Evolutionary conservation across 176 grass and related monocot species (phyloP), one percentile per base, ranked within the genome.

Genomic region (Avena atlantica): DNA sequence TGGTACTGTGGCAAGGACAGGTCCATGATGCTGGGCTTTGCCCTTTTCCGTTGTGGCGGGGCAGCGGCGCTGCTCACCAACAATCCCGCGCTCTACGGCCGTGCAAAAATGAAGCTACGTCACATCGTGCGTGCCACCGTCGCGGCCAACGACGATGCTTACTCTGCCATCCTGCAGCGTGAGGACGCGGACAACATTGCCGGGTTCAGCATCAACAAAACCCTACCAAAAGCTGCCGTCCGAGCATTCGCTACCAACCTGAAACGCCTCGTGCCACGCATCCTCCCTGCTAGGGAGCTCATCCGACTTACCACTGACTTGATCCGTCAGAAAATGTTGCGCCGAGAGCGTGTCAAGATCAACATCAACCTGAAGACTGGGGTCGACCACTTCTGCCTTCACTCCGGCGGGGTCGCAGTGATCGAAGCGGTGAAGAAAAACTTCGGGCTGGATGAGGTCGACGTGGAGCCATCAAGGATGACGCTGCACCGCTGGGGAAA

Each of bases 1-100:
- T 93, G 91, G 91, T 93, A 93, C 67, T 16, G 19, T 1, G 88
- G 91, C 40, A 90, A n/a, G 34, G 84, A 93, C 50, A 25, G 1
- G 25, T 25, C 25, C 20, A 93, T 93, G 91, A 84, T 93, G 91
- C 76, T 92, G 21, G 87, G 72, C 1, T 81, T 87, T 73, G 74
- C 40, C 24, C 74, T 92, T 2, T 92, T 92, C 56, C 84, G 91
- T 29, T 84, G 74, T 21, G 87, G 87, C 58, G 87, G 79, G 9
- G 86, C 80, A 31, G 88, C 82, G 12, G 59, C 65, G 79, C 10
- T 92, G 24, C 81, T 92, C 16, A 92, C 84, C 42, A 92, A 87
- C 80, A 68, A 92, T 50, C 80, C 66, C 5, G 47, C 62, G 20
- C 45, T 72, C 52, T 6, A 15, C 15, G 27, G 49, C 10, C 87